Base-by-base conservation (phyloP, 108 stramenopile species). In the Stephanodiscus minutulus region DNA sequence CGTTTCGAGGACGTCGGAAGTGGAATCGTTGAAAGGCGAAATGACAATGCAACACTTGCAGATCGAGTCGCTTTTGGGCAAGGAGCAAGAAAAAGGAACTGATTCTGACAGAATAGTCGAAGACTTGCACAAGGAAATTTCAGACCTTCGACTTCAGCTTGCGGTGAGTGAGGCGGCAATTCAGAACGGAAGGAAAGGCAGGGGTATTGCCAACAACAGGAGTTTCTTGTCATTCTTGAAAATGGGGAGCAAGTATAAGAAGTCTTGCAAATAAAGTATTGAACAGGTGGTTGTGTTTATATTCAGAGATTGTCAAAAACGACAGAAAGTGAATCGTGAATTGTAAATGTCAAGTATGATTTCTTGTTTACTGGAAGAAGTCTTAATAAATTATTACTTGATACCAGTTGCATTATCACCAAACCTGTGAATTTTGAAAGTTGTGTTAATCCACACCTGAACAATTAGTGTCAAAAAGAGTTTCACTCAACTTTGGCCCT, bases 11-110 rank as follows among this genome's bases (percentile, higher is more conserved):
- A 29, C 29, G 1, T 28, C 55, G 0, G 55, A 56, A 11, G 29
- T 56, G 13, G 55, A 56, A 28, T 56, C 27, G 12, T 15, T 56
- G 29, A 56, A 56, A 17, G 29, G 25, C 29, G 55, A 56, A 31
- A 56, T 56, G 29, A 29, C 55, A 0, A 56, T 29, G 27, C 55
- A 56, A 12, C 55, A 56, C 29, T 17, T 56, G 27, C 55, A 56
- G 28, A 56, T 56, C 17, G 12, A 29, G 55, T 27, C 27, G 28
- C 55, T 56, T 29, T 56, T 56, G 55, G 10, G 55, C 7, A 56
- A 56, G 17, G 18, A 28, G 29, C 55, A 56, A 56, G 13, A 28
- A 29, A 56, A n/a, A 13, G 28, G 0, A 15, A 15, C 11, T 44
- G 15, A 44, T 13, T 44, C 43, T 17, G 43, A 44, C 43, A 3